phyloP scores from a whole-genome alignment of 768 basidiomycete species.

The Boletus vermiculosoides region DNA sequence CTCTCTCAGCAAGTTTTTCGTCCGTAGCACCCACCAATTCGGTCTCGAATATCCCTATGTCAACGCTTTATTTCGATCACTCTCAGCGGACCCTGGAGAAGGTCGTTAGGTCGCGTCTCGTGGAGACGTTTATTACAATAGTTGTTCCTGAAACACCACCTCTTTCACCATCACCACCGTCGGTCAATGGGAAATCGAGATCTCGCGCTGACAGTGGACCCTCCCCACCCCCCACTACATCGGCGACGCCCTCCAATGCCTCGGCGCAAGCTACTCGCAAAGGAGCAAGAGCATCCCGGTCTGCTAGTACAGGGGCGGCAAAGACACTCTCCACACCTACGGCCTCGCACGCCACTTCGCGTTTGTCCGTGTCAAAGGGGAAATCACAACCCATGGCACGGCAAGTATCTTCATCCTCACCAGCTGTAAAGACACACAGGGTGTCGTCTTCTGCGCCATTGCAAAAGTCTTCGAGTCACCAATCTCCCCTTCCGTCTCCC shows the following conservation, averaged over 20 bases:
- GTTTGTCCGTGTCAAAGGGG: constrained; percentile 11
- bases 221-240: constrained; percentile 1
- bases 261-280: constrained; percentile 14
- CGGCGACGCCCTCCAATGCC: neutral
- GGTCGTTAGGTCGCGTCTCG: constrained; percentile 67
- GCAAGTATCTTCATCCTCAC: constrained; percentile 17
- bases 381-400: constrained; percentile 20
- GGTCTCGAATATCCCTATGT: constrained; percentile 21
- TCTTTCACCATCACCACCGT: constrained; percentile 28
- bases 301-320: constrained; percentile 15
- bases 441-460: constrained; percentile 25
- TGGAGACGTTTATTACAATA: constrained; percentile 74
- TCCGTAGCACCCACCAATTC: constrained; percentile 4
- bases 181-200: constrained; percentile 22
- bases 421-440: constrained; percentile 21
- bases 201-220: constrained; percentile 30
- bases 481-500: constrained; percentile 21
- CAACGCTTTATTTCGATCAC: constrained; percentile 49
- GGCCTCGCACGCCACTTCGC: constrained; percentile 8
- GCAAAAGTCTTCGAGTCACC: constrained; percentile 27
- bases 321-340: constrained; percentile 16
- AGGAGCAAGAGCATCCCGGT: constrained; percentile 11
- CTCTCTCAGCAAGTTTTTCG: constrained; percentile 7
- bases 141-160: constrained; percentile 36
- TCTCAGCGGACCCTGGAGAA: constrained; percentile 71